A percentile compares a stretch with the other conserved stretches of the same genome.
Evolutionary conservation across 2,329 filamentous ascomycete species (phyloP).

Genomic region (Aspergillus carbonarius): DNA sequence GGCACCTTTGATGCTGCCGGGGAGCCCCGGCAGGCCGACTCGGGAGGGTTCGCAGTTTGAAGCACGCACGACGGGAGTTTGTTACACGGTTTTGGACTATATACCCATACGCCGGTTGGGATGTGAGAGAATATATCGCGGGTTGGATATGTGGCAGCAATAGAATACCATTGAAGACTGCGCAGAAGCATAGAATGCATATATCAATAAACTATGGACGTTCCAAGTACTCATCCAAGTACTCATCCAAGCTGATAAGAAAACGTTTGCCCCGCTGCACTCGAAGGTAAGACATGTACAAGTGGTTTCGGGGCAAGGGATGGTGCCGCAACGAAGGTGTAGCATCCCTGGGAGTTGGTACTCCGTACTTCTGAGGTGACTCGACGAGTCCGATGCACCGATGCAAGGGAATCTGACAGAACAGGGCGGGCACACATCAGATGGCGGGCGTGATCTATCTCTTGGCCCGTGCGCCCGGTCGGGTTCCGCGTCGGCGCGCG

Average conservation of each 20-base stretch:
- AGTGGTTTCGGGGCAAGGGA: no score
- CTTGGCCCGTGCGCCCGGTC: neutral
- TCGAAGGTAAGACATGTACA: no score
- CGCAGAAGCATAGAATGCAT: neutral
- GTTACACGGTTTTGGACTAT: neutral
- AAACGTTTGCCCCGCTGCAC: no score
- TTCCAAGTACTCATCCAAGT: no score
- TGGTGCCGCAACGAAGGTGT: no score
- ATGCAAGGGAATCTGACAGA: neutral
- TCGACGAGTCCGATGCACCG: neutral
- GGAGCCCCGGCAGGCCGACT: conserved; percentile 72
- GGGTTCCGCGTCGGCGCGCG: neutral
- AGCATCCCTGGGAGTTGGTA: no score
- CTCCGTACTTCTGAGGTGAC: neutral
- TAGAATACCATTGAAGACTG: neutral
- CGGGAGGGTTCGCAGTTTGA: conserved; percentile 61
- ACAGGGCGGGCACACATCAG: neutral
- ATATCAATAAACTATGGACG: neutral
- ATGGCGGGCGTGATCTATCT: neutral
- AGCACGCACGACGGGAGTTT: neutral
- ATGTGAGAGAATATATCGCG: neutral
- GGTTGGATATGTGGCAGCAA: neutral
- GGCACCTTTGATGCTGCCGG: conserved; percentile 75
- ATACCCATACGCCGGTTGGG: neutral
- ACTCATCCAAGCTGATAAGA: no score